A percentile compares a stretch with the other conserved stretches of the same genome.
Evolutionary conservation across 73 alveolate genomes (phyloP).

Genomic region (Paramecium primaurelia): DNA sequence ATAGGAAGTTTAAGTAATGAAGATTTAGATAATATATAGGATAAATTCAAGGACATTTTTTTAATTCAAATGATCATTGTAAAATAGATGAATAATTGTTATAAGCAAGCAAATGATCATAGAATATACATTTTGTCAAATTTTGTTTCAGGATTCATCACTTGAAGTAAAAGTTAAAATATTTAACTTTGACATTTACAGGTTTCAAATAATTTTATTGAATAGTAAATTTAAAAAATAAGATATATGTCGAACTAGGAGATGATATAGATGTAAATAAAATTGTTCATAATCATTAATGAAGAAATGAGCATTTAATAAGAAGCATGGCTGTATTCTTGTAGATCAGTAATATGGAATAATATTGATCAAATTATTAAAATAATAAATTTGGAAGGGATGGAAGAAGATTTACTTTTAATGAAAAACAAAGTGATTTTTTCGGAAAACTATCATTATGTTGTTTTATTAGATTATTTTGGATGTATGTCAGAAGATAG

Average conservation of each 20-base stretch:
- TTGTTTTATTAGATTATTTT: neutral
- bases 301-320: too few species aligned
- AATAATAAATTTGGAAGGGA: neutral
- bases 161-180: too few species aligned
- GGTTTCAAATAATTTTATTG: neutral
- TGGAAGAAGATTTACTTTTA: too few species aligned
- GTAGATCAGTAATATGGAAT: neutral
- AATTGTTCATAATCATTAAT: too few species aligned
- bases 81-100: too few species aligned
- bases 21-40: neutral
- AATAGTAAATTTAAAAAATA: too few species aligned
- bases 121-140: neutral
- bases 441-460: neutral
- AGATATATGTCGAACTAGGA: too few species aligned
- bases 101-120: neutral
- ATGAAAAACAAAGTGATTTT: neutral
- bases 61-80: neutral
- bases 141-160: neutral
- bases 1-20: neutral
- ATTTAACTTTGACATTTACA: too few species aligned
- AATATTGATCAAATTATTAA: neutral
- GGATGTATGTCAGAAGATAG: neutral
- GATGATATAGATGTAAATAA: too few species aligned
- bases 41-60: neutral
- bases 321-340: too few species aligned